Percentiles rank a stretch among this genome's conserved stretches.
These are phyloP conservation scores for Mucuna pruriens DNA, from an alignment of 306 rosid species.

Conservation along the genomic window DNA sequence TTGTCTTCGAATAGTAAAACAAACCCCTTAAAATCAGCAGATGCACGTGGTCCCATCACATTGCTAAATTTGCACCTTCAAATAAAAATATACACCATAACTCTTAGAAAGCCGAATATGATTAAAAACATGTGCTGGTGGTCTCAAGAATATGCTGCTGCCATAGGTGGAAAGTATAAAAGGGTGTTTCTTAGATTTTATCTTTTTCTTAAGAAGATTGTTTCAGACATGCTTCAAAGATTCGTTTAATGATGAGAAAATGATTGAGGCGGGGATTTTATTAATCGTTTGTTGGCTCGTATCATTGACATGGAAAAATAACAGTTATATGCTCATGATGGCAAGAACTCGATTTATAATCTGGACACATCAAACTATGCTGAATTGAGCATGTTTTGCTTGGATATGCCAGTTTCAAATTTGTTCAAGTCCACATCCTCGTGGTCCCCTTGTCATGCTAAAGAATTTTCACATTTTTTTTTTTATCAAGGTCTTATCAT, in stretches of 20 bases:
- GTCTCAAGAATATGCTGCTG: constrained; percentile 82
- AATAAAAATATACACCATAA: constrained; percentile 45
- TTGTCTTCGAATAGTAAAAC: constrained; percentile 41
- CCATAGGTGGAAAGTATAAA: constrained; percentile 45
- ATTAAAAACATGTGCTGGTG: constrained; percentile 53
- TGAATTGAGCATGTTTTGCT: constrained; percentile 40
- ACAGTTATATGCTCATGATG: constrained; percentile 50
- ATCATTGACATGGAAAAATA: constrained; percentile 46
- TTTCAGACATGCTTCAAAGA: constrained; percentile 39
- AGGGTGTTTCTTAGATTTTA: constrained; percentile 38
- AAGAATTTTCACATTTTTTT: constrained; percentile 12
- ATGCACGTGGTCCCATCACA: constrained; percentile 60
- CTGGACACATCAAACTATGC: constrained; percentile 56
- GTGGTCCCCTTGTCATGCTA: neutral
- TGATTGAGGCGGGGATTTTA: constrained; percentile 34
- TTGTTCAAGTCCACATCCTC: constrained; percentile 41
- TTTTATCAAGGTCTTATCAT: neutral
- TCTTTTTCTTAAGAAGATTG: constrained; percentile 40
- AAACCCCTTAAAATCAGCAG: constrained; percentile 45
- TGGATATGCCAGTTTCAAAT: constrained; percentile 2
- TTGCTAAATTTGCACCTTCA: constrained; percentile 36
- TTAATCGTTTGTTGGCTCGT: constrained; percentile 47
- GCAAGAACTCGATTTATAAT: constrained; percentile 42
- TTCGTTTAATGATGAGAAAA: constrained; percentile 36
- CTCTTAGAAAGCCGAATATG: constrained; percentile 42